Conservation (phyloP, 331 rosid genomes). For the Cydonia oblonga region DNA sequence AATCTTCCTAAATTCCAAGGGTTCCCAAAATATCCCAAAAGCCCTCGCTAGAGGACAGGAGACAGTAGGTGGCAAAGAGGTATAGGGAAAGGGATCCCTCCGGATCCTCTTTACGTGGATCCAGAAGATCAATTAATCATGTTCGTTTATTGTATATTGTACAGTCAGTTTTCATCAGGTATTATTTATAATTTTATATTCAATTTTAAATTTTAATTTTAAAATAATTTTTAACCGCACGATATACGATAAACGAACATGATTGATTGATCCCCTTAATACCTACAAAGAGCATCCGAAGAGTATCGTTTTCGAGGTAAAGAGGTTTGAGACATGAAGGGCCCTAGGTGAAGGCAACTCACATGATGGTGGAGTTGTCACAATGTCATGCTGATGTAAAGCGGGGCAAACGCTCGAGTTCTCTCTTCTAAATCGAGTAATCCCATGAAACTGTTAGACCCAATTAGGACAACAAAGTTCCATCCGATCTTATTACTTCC, state of each 20-base stretch:
- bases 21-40: slow-evolving; percentile 13
- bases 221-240: no score
- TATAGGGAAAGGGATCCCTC: no score
- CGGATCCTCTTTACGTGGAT: no score
- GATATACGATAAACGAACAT: no score
- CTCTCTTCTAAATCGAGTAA: background rate
- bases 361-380: slow-evolving; percentile 67
- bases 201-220: no score
- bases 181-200: no score
- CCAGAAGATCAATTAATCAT: no score
- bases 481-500: slow-evolving; percentile 27
- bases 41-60: slow-evolving; percentile 24
- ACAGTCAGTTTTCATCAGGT: no score
- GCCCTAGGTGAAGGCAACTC: slow-evolving; percentile 53
- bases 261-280: no score
- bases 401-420: slow-evolving; percentile 7
- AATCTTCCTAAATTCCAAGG: slow-evolving; percentile 18
- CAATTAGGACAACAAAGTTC: slow-evolving; percentile 40
- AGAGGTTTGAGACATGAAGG: slow-evolving; percentile 30
- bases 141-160: no score
- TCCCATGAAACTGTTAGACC: slow-evolving; percentile 53
- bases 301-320: background rate
- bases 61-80: slow-evolving; percentile 40
- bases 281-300: no score
- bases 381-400: slow-evolving; percentile 32